Evolutionary conservation across 2,329 filamentous ascomycete genomes (phyloP).

Genomic region (Arthrobotrys entomopaga): DNA sequence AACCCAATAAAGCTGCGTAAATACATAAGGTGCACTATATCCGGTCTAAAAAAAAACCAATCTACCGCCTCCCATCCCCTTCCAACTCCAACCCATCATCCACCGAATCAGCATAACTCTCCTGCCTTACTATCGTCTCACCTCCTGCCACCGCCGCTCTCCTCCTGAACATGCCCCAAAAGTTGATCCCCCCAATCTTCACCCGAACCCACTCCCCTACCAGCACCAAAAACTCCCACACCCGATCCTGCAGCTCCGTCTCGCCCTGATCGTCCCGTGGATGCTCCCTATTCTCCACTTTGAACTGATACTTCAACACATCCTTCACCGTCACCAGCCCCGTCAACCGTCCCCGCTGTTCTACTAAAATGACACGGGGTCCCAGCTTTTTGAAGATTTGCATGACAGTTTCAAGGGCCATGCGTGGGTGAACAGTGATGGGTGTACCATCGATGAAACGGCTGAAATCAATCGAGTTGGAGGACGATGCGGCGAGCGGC

Average conservation of each 20-base stretch:
- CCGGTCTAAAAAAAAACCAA: neutral
- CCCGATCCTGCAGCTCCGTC: conserved; percentile 70
- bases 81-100: conserved; percentile 3
- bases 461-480: conserved; percentile 78
- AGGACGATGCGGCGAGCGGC: conserved; percentile 66
- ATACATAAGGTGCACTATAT: neutral
- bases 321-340: conserved; percentile 97
- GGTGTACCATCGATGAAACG: conserved; percentile 90
- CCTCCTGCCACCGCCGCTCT: conserved; percentile 11
- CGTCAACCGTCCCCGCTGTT: conserved; percentile 82
- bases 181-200: conserved; percentile 62
- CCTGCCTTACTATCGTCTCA: neutral
- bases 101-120: neutral
- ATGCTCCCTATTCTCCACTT: conserved; percentile 86
- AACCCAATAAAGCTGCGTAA: neutral
- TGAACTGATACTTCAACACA: conserved; percentile 96
- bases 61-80: neutral
- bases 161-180: conserved; percentile 59
- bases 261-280: conserved; percentile 69
- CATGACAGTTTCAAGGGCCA: conserved; percentile 96
- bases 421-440: conserved; percentile 86
- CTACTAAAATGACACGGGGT: conserved; percentile 88
- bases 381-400: conserved; percentile 98
- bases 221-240: conserved; percentile 71
- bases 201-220: conserved; percentile 71